phyloP scores from a whole-genome alignment of 2,329 filamentous ascomycete species.

The Thelonectria discophora region DNA sequence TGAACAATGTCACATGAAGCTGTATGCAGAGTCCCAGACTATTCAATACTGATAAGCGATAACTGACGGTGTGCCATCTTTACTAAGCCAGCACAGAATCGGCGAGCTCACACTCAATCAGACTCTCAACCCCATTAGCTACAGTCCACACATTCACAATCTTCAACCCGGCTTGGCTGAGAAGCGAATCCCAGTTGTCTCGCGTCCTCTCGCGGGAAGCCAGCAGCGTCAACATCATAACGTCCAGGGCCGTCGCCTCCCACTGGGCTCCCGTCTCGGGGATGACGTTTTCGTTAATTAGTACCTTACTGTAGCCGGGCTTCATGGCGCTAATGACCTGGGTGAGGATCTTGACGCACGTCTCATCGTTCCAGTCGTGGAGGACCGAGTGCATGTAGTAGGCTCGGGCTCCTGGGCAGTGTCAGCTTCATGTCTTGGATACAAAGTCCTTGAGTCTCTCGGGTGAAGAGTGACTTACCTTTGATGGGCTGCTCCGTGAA shows the following conservation, averaged over 20 bases:
- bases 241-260: conserved; percentile 49
- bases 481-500: conserved; percentile 56
- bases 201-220: conserved; percentile 48
- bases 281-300: conserved; percentile 52
- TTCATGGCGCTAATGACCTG: conserved; percentile 48
- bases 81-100: no score
- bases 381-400: conserved; percentile 55
- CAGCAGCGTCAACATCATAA: conserved; percentile 48
- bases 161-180: conserved; percentile 47
- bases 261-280: conserved; percentile 47
- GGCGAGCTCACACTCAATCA: conserved; percentile 51
- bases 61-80: no score
- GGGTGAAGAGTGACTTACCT: conserved; percentile 48
- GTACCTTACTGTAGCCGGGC: conserved; percentile 47
- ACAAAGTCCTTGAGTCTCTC: conserved; percentile 9
- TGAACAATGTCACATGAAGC: no score
- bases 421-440: no score
- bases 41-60: no score
- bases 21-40: no score
- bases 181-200: conserved; percentile 46
- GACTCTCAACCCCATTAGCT: conserved; percentile 47
- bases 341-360: conserved; percentile 44
- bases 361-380: conserved; percentile 53
- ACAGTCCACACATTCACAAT: conserved; percentile 47
- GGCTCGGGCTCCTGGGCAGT: conserved; percentile 44